Evolutionary conservation across 2,329 filamentous ascomycete genomes (phyloP).

Genomic region (Diplodia seriata): DNA sequence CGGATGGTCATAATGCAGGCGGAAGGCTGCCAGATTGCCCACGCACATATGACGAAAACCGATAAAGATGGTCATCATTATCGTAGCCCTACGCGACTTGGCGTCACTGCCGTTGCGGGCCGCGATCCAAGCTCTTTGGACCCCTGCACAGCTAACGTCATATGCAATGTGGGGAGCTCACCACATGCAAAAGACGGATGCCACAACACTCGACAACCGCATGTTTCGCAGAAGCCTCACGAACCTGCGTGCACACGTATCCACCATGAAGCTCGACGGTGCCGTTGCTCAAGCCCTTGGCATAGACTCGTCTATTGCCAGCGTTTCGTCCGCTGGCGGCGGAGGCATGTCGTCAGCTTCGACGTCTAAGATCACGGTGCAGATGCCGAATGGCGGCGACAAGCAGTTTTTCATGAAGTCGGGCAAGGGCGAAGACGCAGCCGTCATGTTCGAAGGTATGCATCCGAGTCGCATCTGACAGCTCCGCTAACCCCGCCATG

Average conservation of each 20-base stretch:
- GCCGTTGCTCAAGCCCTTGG: constrained; percentile 67
- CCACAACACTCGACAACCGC: background rate
- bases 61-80: background rate
- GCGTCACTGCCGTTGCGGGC: background rate
- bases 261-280: constrained; percentile 63
- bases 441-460: constrained; percentile 72
- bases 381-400: constrained; percentile 56
- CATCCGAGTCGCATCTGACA: background rate
- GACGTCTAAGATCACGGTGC: constrained; percentile 66
- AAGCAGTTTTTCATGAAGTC: constrained; percentile 76
- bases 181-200: constrained; percentile 6
- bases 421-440: constrained; percentile 64
- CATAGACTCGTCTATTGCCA: constrained; percentile 62
- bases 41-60: background rate
- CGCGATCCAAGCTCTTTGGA: constrained; percentile 20
- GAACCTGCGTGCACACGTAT: constrained; percentile 1
- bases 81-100: background rate
- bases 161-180: constrained; percentile 20
- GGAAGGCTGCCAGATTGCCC: background rate
- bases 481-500: constrained; percentile 29
- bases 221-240: constrained; percentile 9
- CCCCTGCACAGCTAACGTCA: constrained; percentile 24
- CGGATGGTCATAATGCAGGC: background rate
- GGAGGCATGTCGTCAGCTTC: constrained; percentile 70
- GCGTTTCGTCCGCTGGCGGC: constrained; percentile 67